phyloP scores from a whole-genome alignment of 2,329 filamentous ascomycete species.

The Diatrype stigma region DNA sequence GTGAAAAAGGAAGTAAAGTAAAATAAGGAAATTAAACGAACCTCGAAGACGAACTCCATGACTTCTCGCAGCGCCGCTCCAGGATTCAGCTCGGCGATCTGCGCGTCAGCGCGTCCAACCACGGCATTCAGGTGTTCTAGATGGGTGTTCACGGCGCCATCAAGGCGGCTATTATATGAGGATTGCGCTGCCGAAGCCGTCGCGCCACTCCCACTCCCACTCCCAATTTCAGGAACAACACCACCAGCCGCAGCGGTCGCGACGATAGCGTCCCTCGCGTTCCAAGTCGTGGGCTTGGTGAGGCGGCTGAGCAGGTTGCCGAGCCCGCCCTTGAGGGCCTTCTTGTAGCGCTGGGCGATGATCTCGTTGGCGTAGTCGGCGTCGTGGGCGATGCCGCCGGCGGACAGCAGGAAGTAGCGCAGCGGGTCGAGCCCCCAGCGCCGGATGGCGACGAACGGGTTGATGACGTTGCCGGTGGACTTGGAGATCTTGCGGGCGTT shows the following conservation, averaged over 20 bases:
- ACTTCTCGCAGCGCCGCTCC: conserved; percentile 62
- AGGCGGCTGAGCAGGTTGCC: conserved; percentile 78
- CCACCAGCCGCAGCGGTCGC: neutral
- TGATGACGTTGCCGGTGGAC: conserved; percentile 89
- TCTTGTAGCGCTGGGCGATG: conserved; percentile 74
- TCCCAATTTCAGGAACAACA: neutral
- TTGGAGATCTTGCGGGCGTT: conserved; percentile 94
- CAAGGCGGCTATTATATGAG: conserved; percentile 8
- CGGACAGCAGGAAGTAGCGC: conserved; percentile 81
- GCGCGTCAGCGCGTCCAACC: conserved; percentile 37
- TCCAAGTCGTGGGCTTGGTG: conserved; percentile 65
- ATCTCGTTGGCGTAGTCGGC: conserved; percentile 78
- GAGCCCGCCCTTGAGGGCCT: conserved; percentile 69
- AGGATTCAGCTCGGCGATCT: conserved; percentile 63
- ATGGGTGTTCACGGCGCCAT: conserved; percentile 30
- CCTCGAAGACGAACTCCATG: conserved; percentile 58
- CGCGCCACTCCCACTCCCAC: neutral
- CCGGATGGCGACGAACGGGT: conserved; percentile 86
- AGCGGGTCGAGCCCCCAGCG: conserved; percentile 84
- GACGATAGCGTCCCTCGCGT: conserved; percentile 54
- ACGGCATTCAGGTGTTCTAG: conserved; percentile 36
- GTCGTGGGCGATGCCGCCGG: conserved; percentile 73
- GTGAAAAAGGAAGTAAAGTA: too few relatives aligned
- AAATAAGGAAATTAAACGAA: conserved; percentile 28
- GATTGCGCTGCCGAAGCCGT: conserved; percentile 1